A percentile compares a stretch with the other conserved stretches of the same genome.
phyloP scores from a whole-genome alignment of 306 rosid species.

The Calophaca sinica region DNA sequence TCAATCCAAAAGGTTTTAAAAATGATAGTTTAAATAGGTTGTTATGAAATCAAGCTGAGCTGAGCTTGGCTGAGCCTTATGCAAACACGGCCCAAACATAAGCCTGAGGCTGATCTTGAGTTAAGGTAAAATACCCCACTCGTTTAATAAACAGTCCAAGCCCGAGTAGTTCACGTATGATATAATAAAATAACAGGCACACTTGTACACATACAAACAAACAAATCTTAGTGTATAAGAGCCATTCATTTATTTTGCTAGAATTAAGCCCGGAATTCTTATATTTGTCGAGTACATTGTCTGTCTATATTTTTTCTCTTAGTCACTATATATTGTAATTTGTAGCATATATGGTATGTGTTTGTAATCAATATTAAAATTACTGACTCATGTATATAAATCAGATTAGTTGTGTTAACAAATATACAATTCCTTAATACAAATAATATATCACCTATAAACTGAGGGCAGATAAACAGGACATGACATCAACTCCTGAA shows the following conservation, averaged over 20 bases:
- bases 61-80: not conserved
- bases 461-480: slow-evolving; percentile 4
- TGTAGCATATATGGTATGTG: not conserved
- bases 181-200: not conserved
- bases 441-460: slow-evolving; percentile 12
- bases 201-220: not conserved
- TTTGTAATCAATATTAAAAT: not conserved
- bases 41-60: slow-evolving; percentile 1
- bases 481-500: slow-evolving; percentile 1
- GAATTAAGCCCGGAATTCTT: not conserved
- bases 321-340: not conserved
- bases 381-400: slow-evolving; percentile 1
- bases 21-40: slow-evolving; percentile 7
- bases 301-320: slow-evolving; percentile 5
- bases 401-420: not conserved
- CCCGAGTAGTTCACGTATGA: not conserved
- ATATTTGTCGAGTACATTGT: not conserved
- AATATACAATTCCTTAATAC: not conserved
- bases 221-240: not conserved
- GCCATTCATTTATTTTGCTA: not conserved
- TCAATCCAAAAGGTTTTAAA: slow-evolving; percentile 29
- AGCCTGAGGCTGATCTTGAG: slow-evolving; percentile 2
- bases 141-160: not conserved
- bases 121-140: slow-evolving; percentile 21
- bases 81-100: slow-evolving; percentile 7